Percentiles rank a stretch among this genome's conserved stretches.
phyloP scores from a whole-genome alignment of 176 grass and related monocot species.

The Phragmites australis region DNA sequence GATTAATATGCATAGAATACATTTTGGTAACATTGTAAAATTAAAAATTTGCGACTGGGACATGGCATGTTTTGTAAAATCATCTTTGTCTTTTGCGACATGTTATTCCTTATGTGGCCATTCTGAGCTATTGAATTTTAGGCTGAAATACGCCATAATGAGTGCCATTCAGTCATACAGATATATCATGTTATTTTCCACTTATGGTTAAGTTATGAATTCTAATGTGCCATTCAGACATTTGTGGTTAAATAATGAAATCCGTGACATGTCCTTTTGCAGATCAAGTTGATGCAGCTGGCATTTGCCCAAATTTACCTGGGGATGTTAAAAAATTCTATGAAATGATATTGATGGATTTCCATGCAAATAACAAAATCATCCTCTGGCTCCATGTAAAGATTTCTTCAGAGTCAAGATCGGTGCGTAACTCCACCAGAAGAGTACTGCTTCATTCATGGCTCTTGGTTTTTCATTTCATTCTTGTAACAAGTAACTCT shows the following conservation, averaged over 20 bases:
- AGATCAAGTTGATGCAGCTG: constrained; percentile 33
- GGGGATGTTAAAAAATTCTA: not conserved
- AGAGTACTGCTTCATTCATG: not conserved
- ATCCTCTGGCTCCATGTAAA: not conserved
- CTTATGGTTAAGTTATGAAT: not conserved
- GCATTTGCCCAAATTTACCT: not conserved
- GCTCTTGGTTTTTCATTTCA: not conserved
- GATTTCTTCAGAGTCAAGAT: not conserved
- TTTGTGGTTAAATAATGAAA: constrained; percentile 3
- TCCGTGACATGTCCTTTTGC: constrained; percentile 21
- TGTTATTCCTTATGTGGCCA: not conserved
- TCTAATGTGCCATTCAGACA: not conserved
- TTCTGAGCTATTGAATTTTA: constrained; percentile 15
- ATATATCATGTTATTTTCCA: no score
- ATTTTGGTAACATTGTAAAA: constrained; percentile 1
- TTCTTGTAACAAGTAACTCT: not conserved
- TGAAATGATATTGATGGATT: not conserved
- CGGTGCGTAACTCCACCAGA: not conserved
- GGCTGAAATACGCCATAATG: not conserved
- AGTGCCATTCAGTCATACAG: no score
- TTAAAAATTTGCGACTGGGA: not conserved
- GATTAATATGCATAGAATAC: not conserved
- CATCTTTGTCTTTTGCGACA: not conserved
- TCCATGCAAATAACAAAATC: not conserved
- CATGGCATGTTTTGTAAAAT: not conserved